phyloP scores from a whole-genome alignment of 306 rosid genomes.

The Cicer judaicum region DNA sequence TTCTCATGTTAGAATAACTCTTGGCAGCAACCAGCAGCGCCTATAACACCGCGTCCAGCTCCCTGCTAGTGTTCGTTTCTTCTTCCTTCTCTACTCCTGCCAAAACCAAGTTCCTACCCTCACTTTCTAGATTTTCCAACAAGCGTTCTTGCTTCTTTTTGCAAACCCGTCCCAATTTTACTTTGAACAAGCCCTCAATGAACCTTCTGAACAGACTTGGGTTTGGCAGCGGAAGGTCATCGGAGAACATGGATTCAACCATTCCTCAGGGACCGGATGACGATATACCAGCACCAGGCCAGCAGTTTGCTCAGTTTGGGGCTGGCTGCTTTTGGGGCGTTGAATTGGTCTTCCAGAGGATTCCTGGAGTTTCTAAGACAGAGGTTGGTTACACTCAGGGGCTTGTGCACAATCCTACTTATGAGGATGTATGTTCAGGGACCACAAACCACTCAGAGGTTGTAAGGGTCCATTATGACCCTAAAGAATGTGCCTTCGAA shows the following conservation, averaged over 20 bases:
- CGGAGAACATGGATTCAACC: constrained; percentile 64
- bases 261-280: constrained; percentile 84
- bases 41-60: constrained; percentile 49
- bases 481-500: constrained; percentile 67
- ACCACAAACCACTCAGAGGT: constrained; percentile 75
- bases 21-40: constrained; percentile 52
- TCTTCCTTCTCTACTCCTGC: constrained; percentile 48
- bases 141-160: constrained; percentile 52
- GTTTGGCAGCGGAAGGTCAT: constrained; percentile 62
- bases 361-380: constrained; percentile 80
- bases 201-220: constrained; percentile 79
- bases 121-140: constrained; percentile 57
- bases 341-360: constrained; percentile 86
- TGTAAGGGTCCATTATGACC: constrained; percentile 87
- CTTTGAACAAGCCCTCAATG: constrained; percentile 62
- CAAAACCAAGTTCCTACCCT: constrained; percentile 48
- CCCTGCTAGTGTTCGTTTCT: constrained; percentile 43
- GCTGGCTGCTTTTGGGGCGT: constrained; percentile 99
- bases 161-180: constrained; percentile 45
- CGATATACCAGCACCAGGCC: constrained; percentile 80
- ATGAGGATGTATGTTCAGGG: constrained; percentile 87
- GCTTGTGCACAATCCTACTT: constrained; percentile 68
- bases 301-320: constrained; percentile 86
- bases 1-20: constrained; percentile 56
- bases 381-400: constrained; percentile 94